These are phyloP conservation scores for Centrapalus pauciflorus DNA, from an alignment of 129 eudicot species.

Conservation along the genomic window DNA sequence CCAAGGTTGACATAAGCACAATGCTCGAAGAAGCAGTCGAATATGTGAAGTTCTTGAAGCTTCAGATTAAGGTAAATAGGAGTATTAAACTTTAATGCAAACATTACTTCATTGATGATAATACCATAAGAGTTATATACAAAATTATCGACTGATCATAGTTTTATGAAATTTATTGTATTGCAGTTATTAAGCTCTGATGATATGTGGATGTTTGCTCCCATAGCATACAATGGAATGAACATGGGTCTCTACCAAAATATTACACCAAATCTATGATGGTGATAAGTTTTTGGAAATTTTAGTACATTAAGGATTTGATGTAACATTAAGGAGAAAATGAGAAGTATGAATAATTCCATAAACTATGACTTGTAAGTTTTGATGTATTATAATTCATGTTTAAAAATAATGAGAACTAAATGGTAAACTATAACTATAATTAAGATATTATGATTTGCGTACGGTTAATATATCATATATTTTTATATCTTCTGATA, in stretches of 20 bases:
- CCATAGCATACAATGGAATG: conserved; percentile 92
- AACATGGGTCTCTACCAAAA: conserved; percentile 74
- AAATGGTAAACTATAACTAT: not conserved
- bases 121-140: not conserved
- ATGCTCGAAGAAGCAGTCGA: conserved; percentile 98
- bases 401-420: conserved; percentile 6
- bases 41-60: conserved; percentile 92
- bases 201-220: conserved; percentile 97
- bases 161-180: not conserved
- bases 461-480: not conserved
- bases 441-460: not conserved
- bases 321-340: not conserved
- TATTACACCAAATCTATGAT: conserved; percentile 40
- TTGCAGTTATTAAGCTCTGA: conserved; percentile 89
- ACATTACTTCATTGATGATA: not conserved
- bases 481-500: not conserved
- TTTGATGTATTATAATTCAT: conserved; percentile 21
- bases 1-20: conserved; percentile 97
- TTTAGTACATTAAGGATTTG: conserved; percentile 8
- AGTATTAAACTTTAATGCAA: not conserved
- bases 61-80: conserved; percentile 70
- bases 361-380: conserved; percentile 16
- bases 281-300: conserved; percentile 1
- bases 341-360: not conserved
- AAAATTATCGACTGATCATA: not conserved